Evolutionary conservation across 2,329 filamentous ascomycete genomes (phyloP).

Genomic region (Diaporthe capsici): DNA sequence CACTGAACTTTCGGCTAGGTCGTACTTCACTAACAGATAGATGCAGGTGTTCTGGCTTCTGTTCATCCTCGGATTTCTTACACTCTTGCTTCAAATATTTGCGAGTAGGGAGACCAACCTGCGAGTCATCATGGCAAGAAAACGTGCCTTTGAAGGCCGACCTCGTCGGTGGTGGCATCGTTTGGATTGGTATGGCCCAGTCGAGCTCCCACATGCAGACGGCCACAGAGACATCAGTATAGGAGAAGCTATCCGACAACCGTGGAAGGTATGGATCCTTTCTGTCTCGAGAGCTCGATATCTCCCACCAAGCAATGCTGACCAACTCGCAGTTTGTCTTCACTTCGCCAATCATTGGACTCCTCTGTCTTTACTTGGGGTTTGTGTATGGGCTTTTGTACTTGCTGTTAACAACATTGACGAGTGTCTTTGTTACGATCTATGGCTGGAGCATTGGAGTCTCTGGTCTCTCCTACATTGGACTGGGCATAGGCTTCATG

Average conservation of each 20-base stretch:
- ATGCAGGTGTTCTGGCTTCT: constrained; percentile 3
- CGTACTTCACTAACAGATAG: not conserved
- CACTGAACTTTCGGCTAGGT: not conserved
- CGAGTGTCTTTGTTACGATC: not conserved
- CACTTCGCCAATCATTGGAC: constrained; percentile 6
- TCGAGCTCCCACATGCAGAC: constrained; percentile 5
- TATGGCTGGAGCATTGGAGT: constrained; percentile 10
- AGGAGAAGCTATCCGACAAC: not conserved
- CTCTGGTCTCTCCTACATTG: constrained; percentile 14
- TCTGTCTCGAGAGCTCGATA: too few relatives aligned
- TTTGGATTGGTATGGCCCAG: constrained; percentile 13
- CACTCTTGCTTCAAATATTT: not conserved
- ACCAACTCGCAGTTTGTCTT: constrained; percentile 1
- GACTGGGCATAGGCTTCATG: constrained; percentile 1
- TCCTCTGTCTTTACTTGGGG: not conserved
- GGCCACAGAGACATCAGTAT: not conserved
- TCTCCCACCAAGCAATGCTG: not conserved
- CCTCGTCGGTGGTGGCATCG: not conserved
- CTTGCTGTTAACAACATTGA: not conserved
- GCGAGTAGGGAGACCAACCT: constrained; percentile 2
- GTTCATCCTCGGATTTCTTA: not conserved
- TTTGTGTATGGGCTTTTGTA: not conserved
- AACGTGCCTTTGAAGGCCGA: not conserved
- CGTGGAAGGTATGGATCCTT: not conserved
- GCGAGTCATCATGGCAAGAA: constrained; percentile 3